A percentile compares a stretch with the other conserved stretches of the same genome.
Evolutionary conservation across 148 eudicot species (phyloP).

Genomic region (Beta vulgaris): DNA sequence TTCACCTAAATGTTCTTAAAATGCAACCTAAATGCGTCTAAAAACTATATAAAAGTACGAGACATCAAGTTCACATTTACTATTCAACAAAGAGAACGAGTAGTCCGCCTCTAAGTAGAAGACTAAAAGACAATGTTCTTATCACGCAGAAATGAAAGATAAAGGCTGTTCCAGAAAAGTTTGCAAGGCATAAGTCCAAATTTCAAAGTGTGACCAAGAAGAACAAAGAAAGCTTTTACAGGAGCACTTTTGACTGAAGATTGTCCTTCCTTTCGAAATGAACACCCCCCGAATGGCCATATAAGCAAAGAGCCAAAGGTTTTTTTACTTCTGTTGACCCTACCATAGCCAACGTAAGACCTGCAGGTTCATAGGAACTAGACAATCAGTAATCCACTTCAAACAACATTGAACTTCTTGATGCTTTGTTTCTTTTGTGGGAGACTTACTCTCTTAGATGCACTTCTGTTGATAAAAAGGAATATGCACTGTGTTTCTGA

Average conservation of each 20-base stretch:
- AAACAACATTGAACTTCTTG: neutral
- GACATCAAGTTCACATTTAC: no score
- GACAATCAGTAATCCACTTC: neutral
- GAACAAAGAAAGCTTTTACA: neutral
- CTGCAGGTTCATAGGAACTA: neutral
- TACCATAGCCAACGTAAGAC: neutral
- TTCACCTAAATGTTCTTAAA: no score
- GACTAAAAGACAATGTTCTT: neutral
- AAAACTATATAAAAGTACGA: no score
- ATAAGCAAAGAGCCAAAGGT: neutral
- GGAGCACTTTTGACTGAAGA: neutral
- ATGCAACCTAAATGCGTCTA: no score
- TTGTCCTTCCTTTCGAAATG: neutral
- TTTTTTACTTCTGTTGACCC: neutral
- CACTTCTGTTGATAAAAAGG: neutral
- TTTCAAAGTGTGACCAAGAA: neutral
- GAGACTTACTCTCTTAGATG: conserved; percentile 2
- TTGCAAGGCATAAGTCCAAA: neutral
- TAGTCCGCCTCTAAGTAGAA: neutral
- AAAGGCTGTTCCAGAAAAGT: neutral
- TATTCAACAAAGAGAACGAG: neutral
- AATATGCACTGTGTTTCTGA: neutral
- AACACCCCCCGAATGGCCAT: neutral
- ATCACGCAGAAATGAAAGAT: neutral
- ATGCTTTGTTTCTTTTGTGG: neutral